Evolutionary conservation across 768 basidiomycete species (phyloP), one percentile per base, ranked within the genome.

Genomic region (Boletus reticulatus): DNA sequence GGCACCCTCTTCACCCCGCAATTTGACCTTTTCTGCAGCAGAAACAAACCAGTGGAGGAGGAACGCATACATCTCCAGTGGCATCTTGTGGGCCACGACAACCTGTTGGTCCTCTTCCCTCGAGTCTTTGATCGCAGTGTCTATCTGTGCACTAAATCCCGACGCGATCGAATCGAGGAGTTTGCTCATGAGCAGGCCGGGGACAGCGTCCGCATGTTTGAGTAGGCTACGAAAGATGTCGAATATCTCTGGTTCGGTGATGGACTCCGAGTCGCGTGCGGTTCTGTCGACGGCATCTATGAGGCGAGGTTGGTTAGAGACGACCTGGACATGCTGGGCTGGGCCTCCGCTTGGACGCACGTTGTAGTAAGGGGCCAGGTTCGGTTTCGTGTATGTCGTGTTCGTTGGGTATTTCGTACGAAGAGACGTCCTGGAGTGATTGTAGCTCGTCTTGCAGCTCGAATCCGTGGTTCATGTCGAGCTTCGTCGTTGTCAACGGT

Each of bases 31-130:
- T 72, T 96, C 94, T 2, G 86, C 88, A 0, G 85, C 85, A 12
- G 76, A 73, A 16, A 92, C 89, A 67, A 95, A 95, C 94, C 94
- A 98, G 57, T 87, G 80, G n/a, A 97, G 72, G 24, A 98, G 75
- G 68, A 98, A 98, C 8, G 88, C 89, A 69, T 92, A 98, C 78
- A 90, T 86, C 70, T 98, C 97, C 56, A 99, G 77, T 0, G 92
- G 84, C 4, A 67, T 60, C 68, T 87, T 90, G 70, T 94, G 93
- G 0, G 76, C 64, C 59, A 80, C 71, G 62, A 82, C 78, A 2
- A 78, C 75, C 53, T 87, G 78, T 55, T 85, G 81, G 47, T 87
- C 83, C 27, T 88, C 90, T 7, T 81, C 75, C 10, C 89, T 85
- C 24, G 90, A 72, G 59, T 93, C 90, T 50, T 80, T 80, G 31